A percentile compares a stretch with the other conserved stretches of the same genome.
phyloP scores from a whole-genome alignment of 73 alveolate genomes.

The Symbiodinium natans region DNA sequence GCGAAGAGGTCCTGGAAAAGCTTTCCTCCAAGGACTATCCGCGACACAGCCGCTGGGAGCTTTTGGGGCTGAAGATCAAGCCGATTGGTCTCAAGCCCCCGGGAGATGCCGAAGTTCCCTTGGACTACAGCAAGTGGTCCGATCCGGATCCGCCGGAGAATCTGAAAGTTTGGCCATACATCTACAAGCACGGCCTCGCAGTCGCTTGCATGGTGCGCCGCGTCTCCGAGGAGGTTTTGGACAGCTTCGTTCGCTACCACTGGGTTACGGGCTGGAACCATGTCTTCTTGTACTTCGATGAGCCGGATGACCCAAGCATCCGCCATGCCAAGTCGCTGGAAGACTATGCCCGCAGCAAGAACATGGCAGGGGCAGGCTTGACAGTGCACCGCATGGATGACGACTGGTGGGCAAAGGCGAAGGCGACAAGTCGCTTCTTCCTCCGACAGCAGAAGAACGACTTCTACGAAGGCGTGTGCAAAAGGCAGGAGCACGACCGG shows the following conservation, averaged over 20 bases:
- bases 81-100: constrained; percentile 79
- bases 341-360: constrained; percentile 81
- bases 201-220: constrained; percentile 81
- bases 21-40: background rate
- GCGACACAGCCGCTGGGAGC: background rate
- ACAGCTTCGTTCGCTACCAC: constrained; percentile 83
- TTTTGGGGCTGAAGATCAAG: background rate
- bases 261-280: constrained; percentile 81
- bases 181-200: constrained; percentile 83
- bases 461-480: constrained; percentile 61
- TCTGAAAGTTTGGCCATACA: constrained; percentile 41
- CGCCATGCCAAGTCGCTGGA: constrained; percentile 90
- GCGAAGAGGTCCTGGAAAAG: background rate
- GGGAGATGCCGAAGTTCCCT: constrained; percentile 49
- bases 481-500: constrained; percentile 32
- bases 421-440: constrained; percentile 34
- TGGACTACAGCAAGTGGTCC: constrained; percentile 67
- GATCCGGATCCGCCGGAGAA: constrained; percentile 76
- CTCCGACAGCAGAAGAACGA: constrained; percentile 25
- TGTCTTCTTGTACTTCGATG: constrained; percentile 62
- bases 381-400: background rate
- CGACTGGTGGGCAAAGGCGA: background rate
- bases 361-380: constrained; percentile 83
- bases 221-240: constrained; percentile 65
- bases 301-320: constrained; percentile 86